A percentile compares a stretch with the other conserved stretches of the same genome.
Evolutionary conservation across 129 eudicot genomes (phyloP).

Genomic region (Pseudognaphalium luteoalbum): DNA sequence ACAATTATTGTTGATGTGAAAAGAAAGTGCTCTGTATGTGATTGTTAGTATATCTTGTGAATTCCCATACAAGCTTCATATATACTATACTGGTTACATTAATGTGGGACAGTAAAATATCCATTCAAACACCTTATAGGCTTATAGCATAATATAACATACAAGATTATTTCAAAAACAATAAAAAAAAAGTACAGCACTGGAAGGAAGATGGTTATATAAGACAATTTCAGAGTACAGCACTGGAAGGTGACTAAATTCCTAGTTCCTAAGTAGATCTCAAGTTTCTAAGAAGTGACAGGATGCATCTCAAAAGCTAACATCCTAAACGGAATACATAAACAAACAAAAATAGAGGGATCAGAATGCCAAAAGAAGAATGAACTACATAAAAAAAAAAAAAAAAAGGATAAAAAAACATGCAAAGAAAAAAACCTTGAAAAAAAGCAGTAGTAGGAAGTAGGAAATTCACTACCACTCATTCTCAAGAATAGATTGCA

Average conservation of each 20-base stretch:
- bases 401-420: too few relatives aligned
- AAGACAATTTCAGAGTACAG: neutral
- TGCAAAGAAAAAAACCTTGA: too few relatives aligned
- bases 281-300: neutral
- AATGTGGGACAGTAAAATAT: neutral
- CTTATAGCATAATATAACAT: neutral
- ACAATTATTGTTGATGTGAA: neutral
- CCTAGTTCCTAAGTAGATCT: neutral
- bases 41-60: neutral
- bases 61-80: neutral
- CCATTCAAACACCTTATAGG: neutral
- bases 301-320: neutral
- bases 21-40: neutral
- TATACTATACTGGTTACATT: neutral
- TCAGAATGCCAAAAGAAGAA: too few relatives aligned
- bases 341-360: neutral
- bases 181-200: too few relatives aligned
- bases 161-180: too few relatives aligned
- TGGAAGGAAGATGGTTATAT: neutral
- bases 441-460: too few relatives aligned
- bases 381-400: too few relatives aligned
- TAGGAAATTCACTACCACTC: too few relatives aligned
- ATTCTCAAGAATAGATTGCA: neutral
- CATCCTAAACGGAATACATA: neutral
- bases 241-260: neutral